Percentiles rank a stretch among this genome's conserved stretches.
phyloP scores from a whole-genome alignment of 345 rosid genomes.

The Hibiscus trionum region DNA sequence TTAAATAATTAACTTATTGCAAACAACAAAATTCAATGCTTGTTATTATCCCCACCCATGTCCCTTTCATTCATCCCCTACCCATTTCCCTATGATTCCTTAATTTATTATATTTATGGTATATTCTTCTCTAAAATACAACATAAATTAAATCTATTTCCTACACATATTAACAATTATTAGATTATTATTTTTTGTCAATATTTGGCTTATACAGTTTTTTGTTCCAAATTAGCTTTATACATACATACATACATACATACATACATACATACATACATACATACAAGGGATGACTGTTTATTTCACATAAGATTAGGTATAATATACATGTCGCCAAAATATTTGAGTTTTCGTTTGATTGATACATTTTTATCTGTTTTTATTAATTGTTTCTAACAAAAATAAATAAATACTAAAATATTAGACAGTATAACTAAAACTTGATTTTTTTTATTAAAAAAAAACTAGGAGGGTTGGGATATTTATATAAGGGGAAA shows the following conservation, averaged over 20 bases:
- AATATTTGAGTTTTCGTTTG: not conserved
- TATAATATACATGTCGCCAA: not conserved
- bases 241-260: no score
- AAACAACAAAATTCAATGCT: conserved; percentile 2
- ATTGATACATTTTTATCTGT: not conserved
- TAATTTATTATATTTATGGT: no score
- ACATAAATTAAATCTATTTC: no score
- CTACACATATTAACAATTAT: no score
- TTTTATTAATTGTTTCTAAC: not conserved
- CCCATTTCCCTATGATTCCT: not conserved
- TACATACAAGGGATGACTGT: not conserved
- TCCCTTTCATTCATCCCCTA: not conserved
- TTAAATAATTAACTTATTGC: not conserved
- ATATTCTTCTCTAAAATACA: no score
- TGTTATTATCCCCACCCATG: conserved; percentile 4
- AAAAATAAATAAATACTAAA: not conserved
- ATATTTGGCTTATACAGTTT: no score
- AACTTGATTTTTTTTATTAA: not conserved
- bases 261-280: not conserved
- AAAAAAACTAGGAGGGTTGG: no score
- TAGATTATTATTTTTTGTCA: no score
- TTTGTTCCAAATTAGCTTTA: no score
- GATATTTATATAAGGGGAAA: no score
- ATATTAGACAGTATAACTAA: not conserved
- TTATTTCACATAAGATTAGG: not conserved